Base-by-base conservation (phyloP, 2,329 filamentous ascomycete species). In the Teratosphaeria viscida region DNA sequence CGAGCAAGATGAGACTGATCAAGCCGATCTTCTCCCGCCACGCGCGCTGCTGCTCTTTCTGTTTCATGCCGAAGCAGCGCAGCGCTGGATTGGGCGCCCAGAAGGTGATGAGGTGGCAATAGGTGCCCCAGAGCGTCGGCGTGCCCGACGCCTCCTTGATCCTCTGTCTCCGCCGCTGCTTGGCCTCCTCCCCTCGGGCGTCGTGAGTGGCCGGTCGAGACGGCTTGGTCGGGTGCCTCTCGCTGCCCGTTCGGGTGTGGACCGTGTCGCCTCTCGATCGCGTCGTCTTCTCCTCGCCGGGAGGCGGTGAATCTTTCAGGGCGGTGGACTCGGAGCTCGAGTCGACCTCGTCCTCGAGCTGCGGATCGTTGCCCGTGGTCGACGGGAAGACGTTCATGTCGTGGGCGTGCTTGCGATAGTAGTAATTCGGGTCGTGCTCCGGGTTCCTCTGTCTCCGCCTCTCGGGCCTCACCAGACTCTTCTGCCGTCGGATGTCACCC, bases 1-100 rank as follows among this genome's bases (percentile, higher is more conserved):
- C 92, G 61, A 87, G 71, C 35, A 96, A 71, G 71, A 99, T 99
- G 71, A 99, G 85, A 76, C 92, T 96, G 76, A 96, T 89, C 60
- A 99, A 78, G 2, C 94, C 94, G 80, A 99, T 95, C 81, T 99
- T 99, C 73, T 99, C 94, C 65, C 94, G 85, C 94, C 94, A 99
- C 2, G 94, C 94, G 69, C 90, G 84, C 71, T 91, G 88, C 74
- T 97, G 90, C 16, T 87, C 90, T 74, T 89, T 94, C 54, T 89
- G 82, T 7, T 85, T 85, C 80, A 89, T 95, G 47, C 92, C 91
- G 69, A 91, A 94, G 75, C 90, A 95, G 65, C 82, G 84, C 58
- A 99, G 79, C 32, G 96, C 76, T 62, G 92, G 88, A 71, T 91
- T 87, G 0, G 94, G 94, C 60, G 85, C 88, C 92, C 94, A 97